Base-by-base conservation (phyloP, 2,329 filamentous ascomycete genomes). In the Penicillium sp. region DNA sequence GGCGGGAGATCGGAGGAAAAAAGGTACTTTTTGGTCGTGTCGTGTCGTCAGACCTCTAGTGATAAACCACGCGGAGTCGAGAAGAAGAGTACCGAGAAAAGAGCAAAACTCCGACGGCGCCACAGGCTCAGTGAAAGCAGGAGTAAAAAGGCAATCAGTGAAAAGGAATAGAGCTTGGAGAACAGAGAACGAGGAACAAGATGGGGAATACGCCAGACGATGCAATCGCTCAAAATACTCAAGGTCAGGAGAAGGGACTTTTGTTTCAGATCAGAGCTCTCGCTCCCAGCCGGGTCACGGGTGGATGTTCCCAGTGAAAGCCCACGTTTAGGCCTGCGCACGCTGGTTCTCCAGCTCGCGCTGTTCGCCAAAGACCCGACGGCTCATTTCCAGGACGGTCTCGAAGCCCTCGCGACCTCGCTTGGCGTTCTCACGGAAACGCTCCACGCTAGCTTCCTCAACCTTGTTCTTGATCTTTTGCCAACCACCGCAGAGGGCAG, bases 401-500 rank as follows among this genome's bases (percentile, higher is more conserved):
- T 98, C 93, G 66, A 98, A 98, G 1, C 93, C 93, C 71, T 97
- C 90, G 55, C 86, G 84, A 55, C 93, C 93, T 72, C 88, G 90
- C 58, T 78, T 77, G 25, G 93, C 91, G 64, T 98, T 98, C 71
- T 98, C 89, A 58, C 83, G 81, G 75, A 98, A 98, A 46, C 89
- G 78, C 56, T 86, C 86, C 39, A 97, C 86, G 37, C 90, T 86
- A 45, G 88, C 84, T 61, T 97, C 90, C 75, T 98, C 93, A 61
- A 98, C 94, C 67, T 85, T 88, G 73, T 93, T 95, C 77, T 89
- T 93, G 67, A 97, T 90, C 66, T 90, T 89, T 73, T 96, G 88
- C 90, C 93, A 98, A 53, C 93, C 93, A 58, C 93, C 91, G 69
- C 90, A 95, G 8, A 97, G 76, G 0, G 93, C 93, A 1, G 90